A percentile compares a stretch with the other conserved stretches of the same genome.
These are phyloP conservation scores for Dothideomycetidae sp. DNA, from an alignment of 2,329 filamentous ascomycete species.

Conservation along the genomic window DNA sequence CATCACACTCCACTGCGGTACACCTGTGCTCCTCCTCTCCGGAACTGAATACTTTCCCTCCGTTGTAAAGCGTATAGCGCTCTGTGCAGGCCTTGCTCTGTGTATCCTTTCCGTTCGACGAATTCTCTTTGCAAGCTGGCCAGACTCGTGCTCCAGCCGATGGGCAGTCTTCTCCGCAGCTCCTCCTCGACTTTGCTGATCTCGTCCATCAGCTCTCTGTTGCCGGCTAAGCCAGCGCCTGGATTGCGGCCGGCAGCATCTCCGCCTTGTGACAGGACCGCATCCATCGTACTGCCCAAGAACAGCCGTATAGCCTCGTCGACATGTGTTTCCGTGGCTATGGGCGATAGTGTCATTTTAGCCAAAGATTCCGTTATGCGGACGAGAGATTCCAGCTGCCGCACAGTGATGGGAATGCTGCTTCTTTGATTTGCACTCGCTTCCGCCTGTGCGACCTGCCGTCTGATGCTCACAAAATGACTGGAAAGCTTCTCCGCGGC, in stretches of 20 bases:
- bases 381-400: constrained; percentile 91
- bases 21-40: constrained; percentile 61
- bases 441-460: constrained; percentile 84
- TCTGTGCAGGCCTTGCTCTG: constrained; percentile 70
- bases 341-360: constrained; percentile 71
- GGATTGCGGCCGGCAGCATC: constrained; percentile 41
- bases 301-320: constrained; percentile 96
- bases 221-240: constrained; percentile 61
- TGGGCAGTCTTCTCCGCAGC: constrained; percentile 66
- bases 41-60: constrained; percentile 71
- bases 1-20: constrained; percentile 53
- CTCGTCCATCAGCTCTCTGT: constrained; percentile 82
- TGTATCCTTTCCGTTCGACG: constrained; percentile 81
- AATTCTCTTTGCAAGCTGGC: constrained; percentile 79
- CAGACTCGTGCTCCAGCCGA: constrained; percentile 88
- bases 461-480: constrained; percentile 91
- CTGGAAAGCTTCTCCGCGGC: constrained; percentile 92
- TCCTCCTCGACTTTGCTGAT: constrained; percentile 77
- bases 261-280: constrained; percentile 41
- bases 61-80: constrained; percentile 76
- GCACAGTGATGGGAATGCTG: constrained; percentile 92
- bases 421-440: constrained; percentile 79
- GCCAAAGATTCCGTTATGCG: constrained; percentile 93
- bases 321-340: constrained; percentile 82
- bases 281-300: constrained; percentile 94